Base-by-base conservation (phyloP, 1,139 yeast species). In the Blastobotrys ciferrii region DNA sequence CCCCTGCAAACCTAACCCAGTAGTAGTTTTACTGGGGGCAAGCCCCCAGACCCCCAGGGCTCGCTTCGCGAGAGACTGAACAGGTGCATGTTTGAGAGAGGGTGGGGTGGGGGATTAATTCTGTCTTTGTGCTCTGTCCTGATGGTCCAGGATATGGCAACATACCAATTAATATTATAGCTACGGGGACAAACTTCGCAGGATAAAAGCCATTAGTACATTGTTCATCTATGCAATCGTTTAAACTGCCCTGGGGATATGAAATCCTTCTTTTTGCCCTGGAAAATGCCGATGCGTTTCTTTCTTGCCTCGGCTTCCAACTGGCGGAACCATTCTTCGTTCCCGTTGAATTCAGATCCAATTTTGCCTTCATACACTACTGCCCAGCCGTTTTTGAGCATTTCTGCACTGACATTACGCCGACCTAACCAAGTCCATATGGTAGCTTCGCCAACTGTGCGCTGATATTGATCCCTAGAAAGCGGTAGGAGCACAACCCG, bases 241-340 rank as follows among this genome's bases (percentile, higher is more conserved):
- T 92, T 92, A 68, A 77, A 92, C 61, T 84, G 82, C 1, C 95
- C 91, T 0, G 98, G 98, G 2, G 95, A 84, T 49, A 77, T 78
- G 35, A 85, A 62, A 33, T 33, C 20, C 20, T 33, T 33, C 23
- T 73, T 71, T 43, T 67, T 69, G 11, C 79, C 74, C 33, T 58
- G 56, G 92, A 96, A 92, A 45, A 92, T 72, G 1, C 98, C 98
- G 42, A 65, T 63, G 48, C 74, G 75, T 45, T 73, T 68, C 45
- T 65, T 62, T 60, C 77, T 80, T 0, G 98, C 94, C 39, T 67
- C 64, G 1, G 64, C 61, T 62, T 92, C 96, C 45, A 82, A 68
- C 25, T 60, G 59, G 43, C 81, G 67, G 62, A 88, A 89, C 64
- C 71, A 65, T 0, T 60, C 63, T 63, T 87, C 92, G 48, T 76